phyloP scores from a whole-genome alignment of 2,329 filamentous ascomycete genomes.

The Penicillium sumatraense region DNA sequence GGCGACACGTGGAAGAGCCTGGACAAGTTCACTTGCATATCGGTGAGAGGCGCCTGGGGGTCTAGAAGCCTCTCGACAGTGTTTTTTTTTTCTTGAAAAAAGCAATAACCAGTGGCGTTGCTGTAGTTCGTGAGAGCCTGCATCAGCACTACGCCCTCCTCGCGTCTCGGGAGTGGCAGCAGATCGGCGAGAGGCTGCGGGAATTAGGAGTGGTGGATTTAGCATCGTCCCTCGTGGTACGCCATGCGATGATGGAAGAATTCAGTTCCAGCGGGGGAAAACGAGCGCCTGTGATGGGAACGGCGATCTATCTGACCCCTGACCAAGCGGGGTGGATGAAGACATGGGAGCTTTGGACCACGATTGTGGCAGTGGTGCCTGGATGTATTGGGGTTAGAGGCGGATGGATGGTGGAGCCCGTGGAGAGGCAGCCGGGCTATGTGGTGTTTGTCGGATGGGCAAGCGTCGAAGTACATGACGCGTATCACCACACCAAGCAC shows the following conservation, averaged over 20 bases:
- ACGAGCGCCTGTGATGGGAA: constrained; percentile 34
- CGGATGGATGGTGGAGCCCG: constrained; percentile 37
- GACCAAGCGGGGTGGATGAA: constrained; percentile 25
- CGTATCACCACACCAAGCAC: constrained; percentile 41
- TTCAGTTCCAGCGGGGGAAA: constrained; percentile 28
- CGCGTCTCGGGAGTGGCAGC: constrained; percentile 25
- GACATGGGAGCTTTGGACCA: constrained; percentile 33
- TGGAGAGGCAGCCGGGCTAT: constrained; percentile 34
- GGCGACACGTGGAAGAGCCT: constrained; percentile 33
- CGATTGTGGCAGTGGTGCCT: constrained; percentile 29
- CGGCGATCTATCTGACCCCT: constrained; percentile 36
- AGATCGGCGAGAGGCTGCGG: constrained; percentile 11
- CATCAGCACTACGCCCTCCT: constrained; percentile 29
- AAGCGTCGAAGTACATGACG: constrained; percentile 37
- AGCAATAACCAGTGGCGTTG: constrained; percentile 2
- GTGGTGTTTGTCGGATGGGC: constrained; percentile 44
- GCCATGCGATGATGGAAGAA: constrained; percentile 27
- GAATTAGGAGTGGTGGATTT: constrained; percentile 16
- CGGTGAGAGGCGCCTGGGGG: constrained; percentile 22
- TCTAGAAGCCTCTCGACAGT: not conserved
- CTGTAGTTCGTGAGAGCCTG: constrained; percentile 24
- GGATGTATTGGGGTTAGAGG: constrained; percentile 41
- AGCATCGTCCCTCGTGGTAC: constrained; percentile 26
- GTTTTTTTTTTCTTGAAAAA: not conserved
- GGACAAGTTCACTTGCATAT: constrained; percentile 37